A percentile compares a stretch with the other conserved stretches of the same genome.
Evolutionary conservation across 177 flowering plant genomes (phyloP).

Genomic region (Vitis hybrid): DNA sequence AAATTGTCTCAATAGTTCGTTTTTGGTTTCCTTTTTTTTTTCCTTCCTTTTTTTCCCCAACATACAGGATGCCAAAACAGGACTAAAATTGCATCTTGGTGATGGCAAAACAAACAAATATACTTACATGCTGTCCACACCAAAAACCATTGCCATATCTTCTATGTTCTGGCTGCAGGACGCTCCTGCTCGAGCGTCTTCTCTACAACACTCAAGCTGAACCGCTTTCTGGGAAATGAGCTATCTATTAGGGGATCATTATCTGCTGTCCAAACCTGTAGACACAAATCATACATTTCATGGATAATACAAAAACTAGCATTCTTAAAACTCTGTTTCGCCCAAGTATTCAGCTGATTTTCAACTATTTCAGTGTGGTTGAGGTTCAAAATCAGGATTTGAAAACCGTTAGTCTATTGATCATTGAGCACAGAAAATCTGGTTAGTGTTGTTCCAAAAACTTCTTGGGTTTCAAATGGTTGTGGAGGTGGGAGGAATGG

Average conservation of each 20-base stretch:
- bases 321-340: no score
- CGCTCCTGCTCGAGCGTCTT: not conserved
- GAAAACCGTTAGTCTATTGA: no score
- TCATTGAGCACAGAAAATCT: no score
- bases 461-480: no score
- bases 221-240: not conserved
- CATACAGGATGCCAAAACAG: slow-evolving; percentile 4
- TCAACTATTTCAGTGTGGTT: no score
- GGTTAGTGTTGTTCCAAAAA: no score
- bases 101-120: slow-evolving; percentile 3
- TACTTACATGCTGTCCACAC: slow-evolving; percentile 15
- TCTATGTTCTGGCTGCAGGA: slow-evolving; percentile 6
- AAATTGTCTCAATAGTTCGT: not conserved
- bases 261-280: slow-evolving; percentile 28
- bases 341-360: no score
- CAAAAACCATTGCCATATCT: slow-evolving; percentile 2
- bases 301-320: no score
- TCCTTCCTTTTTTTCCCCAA: not conserved
- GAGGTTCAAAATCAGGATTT: no score
- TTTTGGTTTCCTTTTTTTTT: not conserved
- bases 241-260: not conserved
- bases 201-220: slow-evolving; percentile 12
- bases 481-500: no score
- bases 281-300: not conserved
- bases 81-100: slow-evolving; percentile 12